Evolutionary conservation across 257 asterid species (phyloP), one percentile per base, ranked within the genome.

Genomic region (Solanum bukasovii): DNA sequence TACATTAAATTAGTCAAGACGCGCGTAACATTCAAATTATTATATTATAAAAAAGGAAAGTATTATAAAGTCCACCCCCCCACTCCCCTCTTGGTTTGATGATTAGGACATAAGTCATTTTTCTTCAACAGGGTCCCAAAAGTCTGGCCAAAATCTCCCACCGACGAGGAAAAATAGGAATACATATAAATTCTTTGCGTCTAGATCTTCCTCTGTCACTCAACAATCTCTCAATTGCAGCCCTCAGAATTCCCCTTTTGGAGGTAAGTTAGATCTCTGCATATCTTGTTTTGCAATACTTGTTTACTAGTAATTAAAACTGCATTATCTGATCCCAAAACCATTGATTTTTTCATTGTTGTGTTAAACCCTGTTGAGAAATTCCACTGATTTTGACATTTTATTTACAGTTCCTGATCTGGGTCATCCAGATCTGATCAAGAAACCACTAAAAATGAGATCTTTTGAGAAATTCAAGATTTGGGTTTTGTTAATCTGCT

Each of bases 351-450:
- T 72, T 73, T 35, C n/a, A 4, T 0, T 46, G 29, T 46, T 46
- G 42, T 29, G 83, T 84, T 4, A 84, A 42, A 38, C 83, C 86
- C 84, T 34, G 46, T 74, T 75, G 49, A 49, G 44, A 87, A 87
- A 65, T 87, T 85, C 86, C 59, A 52, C 83, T 89, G 89, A 44
- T 89, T 29, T 90, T 82, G 89, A 82, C 84, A 68, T 87, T 87
- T 67, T 61, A 78, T 31, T 37, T 84, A 42, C 67, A 72, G 75
- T 92, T 90, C 87, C 79, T 87, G 96, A 90, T 95, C 94, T 91
- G 93, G 95, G 91, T 86, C 83, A 18, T 90, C 90, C 88, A 87
- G 95, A 94, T 94, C 95, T 92, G 94, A 86, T 21, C 86, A 49
- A 77, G 84, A 49, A 89, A 89, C 79, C 85, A 31, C n/a, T 37